phyloP scores from a whole-genome alignment of 441 rosid genomes.

The Eutrema salsugineum region DNA sequence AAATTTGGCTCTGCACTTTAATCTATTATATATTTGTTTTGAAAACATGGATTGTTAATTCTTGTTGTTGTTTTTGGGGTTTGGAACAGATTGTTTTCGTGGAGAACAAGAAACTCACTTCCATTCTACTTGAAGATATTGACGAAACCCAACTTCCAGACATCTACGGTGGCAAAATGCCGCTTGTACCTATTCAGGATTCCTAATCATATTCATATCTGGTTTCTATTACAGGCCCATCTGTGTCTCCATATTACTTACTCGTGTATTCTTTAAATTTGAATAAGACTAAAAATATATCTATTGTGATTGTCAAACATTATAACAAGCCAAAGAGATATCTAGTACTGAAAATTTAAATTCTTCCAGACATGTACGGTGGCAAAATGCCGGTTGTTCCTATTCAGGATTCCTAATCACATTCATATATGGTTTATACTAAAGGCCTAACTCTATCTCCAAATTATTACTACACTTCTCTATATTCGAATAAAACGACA shows the following conservation, averaged over 20 bases:
- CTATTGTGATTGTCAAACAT: too few species aligned
- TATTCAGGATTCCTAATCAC: too few species aligned
- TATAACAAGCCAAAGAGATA: too few species aligned
- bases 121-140: conserved; percentile 61
- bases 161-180: conserved; percentile 65
- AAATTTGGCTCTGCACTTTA: background rate
- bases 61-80: too few species aligned
- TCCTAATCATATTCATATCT: conserved; percentile 17
- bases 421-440: too few species aligned
- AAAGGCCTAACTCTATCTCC: too few species aligned
- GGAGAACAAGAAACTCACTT: conserved; percentile 59
- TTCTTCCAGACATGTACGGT: too few species aligned
- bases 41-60: background rate
- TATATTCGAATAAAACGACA: too few species aligned
- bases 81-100: conserved; percentile 64
- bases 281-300: background rate
- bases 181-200: conserved; percentile 62
- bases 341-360: too few species aligned
- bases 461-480: too few species aligned
- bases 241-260: background rate
- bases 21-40: background rate
- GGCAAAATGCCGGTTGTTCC: too few species aligned
- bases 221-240: background rate
- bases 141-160: conserved; percentile 78
- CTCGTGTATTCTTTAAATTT: background rate